Conservation (phyloP, 2,329 filamentous ascomycete species). For the Herpotrichia juniperi region DNA sequence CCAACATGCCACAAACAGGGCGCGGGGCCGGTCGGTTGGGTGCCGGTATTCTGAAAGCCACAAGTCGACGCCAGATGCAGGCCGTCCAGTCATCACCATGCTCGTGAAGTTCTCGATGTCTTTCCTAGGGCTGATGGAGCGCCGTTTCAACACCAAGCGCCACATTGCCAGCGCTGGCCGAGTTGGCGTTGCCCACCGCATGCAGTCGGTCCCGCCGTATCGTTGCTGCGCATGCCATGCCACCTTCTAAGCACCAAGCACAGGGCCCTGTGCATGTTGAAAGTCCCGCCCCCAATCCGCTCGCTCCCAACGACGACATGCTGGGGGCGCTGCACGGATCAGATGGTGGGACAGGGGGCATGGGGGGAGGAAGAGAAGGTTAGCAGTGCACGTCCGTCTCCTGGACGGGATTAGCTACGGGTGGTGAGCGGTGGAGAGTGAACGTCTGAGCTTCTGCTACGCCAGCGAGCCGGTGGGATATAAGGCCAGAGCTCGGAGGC, state of each 20-base stretch:
- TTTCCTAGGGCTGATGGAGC: constrained; percentile 9
- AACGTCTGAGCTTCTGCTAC: constrained; percentile 4
- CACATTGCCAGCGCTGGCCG: constrained; percentile 1
- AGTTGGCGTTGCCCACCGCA: constrained; percentile 7
- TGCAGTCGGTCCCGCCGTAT: constrained; percentile 9
- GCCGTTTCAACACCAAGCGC: constrained; percentile 7
- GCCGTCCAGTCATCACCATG: not conserved
- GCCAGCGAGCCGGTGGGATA: constrained; percentile 11
- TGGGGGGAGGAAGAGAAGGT: not conserved
- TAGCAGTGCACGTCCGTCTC: constrained; percentile 5
- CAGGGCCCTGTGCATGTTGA: constrained; percentile 8
- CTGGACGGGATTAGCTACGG: not conserved
- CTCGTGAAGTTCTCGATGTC: not conserved
- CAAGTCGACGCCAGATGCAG: not conserved
- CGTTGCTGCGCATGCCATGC: not conserved
- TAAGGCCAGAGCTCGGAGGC: constrained; percentile 18
- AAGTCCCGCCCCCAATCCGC: constrained; percentile 14
- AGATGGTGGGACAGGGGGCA: constrained; percentile 1
- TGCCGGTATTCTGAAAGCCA: not conserved
- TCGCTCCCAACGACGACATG: constrained; percentile 9
- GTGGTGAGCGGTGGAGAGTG: constrained; percentile 7
- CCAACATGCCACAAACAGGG: not conserved
- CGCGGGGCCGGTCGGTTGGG: constrained; percentile 2
- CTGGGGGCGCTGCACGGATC: constrained; percentile 5
- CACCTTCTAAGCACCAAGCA: constrained; percentile 14